Conservation (phyloP, 495 filamentous ascomycete species). For the Glonium stellatum region DNA sequence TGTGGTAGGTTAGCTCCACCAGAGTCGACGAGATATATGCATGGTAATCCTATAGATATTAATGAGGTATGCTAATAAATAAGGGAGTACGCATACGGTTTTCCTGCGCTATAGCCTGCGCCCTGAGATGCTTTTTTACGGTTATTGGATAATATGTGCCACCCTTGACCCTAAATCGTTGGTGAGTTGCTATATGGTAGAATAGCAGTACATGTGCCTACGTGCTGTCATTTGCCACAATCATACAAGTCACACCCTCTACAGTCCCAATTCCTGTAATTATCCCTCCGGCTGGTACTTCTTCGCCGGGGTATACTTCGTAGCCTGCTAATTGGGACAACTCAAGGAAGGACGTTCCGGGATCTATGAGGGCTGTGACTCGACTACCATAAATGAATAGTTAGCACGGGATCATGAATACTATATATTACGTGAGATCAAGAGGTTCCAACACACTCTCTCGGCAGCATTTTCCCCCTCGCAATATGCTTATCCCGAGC, state of each 20-base stretch:
- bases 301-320: slow-evolving; percentile 76
- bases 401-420: too few species aligned
- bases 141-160: slow-evolving; percentile 98
- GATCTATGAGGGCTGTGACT: slow-evolving; percentile 79
- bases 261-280: slow-evolving; percentile 90
- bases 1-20: slow-evolving; percentile 94
- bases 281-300: slow-evolving; percentile 82
- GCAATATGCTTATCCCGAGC: slow-evolving; percentile 82
- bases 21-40: slow-evolving; percentile 94
- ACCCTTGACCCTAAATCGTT: slow-evolving; percentile 65
- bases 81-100: slow-evolving; percentile 49
- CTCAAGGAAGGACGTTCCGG: slow-evolving; percentile 85
- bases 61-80: neutral
- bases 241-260: slow-evolving; percentile 84
- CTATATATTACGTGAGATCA: too few species aligned
- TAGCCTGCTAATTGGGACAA: slow-evolving; percentile 82
- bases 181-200: neutral
- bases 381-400: slow-evolving; percentile 39
- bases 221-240: slow-evolving; percentile 95
- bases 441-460: slow-evolving; percentile 48
- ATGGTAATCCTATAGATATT: slow-evolving; percentile 49
- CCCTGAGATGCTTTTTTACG: slow-evolving; percentile 93
- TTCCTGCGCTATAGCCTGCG: slow-evolving; percentile 84
- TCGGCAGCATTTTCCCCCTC: slow-evolving; percentile 87
- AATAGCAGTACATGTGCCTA: slow-evolving; percentile 22